These are phyloP conservation scores for Fusarium sp. DNA, from an alignment of 2,329 filamentous ascomycete species.

Conservation along the genomic window DNA sequence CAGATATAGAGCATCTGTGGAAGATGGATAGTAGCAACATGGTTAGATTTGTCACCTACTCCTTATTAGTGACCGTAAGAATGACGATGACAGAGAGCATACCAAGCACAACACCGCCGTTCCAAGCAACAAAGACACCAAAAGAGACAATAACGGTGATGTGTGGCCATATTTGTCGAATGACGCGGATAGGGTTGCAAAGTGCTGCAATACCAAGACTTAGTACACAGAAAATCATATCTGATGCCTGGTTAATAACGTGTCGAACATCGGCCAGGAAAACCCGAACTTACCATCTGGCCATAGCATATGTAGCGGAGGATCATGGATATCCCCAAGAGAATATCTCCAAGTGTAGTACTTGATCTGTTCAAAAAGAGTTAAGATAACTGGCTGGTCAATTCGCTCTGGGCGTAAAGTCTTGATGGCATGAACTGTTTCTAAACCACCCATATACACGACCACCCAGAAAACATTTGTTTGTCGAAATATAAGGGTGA, in stretches of 20 bases:
- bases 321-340: slow-evolving; percentile 68
- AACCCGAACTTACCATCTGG: slow-evolving; percentile 61
- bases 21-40: slow-evolving; percentile 88
- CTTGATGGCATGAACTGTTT: slow-evolving; percentile 66
- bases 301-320: slow-evolving; percentile 60
- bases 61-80: slow-evolving; percentile 43
- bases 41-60: slow-evolving; percentile 91
- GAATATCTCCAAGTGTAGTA: slow-evolving; percentile 61
- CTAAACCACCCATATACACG: slow-evolving; percentile 76
- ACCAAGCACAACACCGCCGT: slow-evolving; percentile 92
- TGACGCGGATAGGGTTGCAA: slow-evolving; percentile 61
- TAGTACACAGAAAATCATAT: slow-evolving; percentile 68
- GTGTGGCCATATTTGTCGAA: slow-evolving; percentile 68
- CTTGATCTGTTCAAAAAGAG: slow-evolving; percentile 53
- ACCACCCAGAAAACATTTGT: slow-evolving; percentile 98
- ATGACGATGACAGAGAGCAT: slow-evolving; percentile 42
- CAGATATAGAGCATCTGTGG: slow-evolving; percentile 97
- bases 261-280: background rate
- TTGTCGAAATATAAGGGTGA: slow-evolving; percentile 83
- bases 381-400: slow-evolving; percentile 50
- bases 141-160: slow-evolving; percentile 77
- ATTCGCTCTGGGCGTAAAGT: slow-evolving; percentile 54
- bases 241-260: slow-evolving; percentile 52
- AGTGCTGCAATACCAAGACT: slow-evolving; percentile 73
- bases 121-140: slow-evolving; percentile 82